Percentiles rank a stretch among this genome's conserved stretches.
Evolutionary conservation across 495 filamentous ascomycete genomes (phyloP).

Genomic region (Podospora bellae-mahoneyi): DNA sequence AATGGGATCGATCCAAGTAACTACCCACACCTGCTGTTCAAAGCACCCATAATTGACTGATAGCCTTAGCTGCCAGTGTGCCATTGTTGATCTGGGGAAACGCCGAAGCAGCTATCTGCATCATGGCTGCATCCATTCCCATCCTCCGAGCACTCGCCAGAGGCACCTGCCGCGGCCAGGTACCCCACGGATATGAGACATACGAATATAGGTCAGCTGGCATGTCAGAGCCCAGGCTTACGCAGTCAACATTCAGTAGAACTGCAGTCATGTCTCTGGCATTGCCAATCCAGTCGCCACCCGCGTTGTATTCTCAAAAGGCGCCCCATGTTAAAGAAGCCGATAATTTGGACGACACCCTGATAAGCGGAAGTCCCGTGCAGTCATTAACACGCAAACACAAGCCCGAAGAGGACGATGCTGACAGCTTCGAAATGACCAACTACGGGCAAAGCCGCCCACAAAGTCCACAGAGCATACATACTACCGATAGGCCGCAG

Average conservation of each 20-base stretch:
- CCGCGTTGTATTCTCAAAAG: background rate
- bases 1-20: constrained; percentile 14
- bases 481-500: background rate
- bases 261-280: background rate
- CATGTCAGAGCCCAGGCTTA: constrained; percentile 20
- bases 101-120: constrained; percentile 36
- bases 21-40: background rate
- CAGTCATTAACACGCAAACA: background rate
- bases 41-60: background rate
- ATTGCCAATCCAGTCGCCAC: constrained; percentile 3
- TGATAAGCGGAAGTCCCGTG: constrained; percentile 15
- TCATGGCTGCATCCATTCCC: constrained; percentile 39
- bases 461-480: constrained; percentile 12
- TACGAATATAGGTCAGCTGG: constrained; percentile 13
- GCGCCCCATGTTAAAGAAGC: background rate
- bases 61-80: constrained; percentile 21
- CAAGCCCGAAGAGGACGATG: constrained; percentile 15
- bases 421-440: constrained; percentile 27
- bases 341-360: constrained; percentile 14
- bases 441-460: constrained; percentile 19
- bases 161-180: constrained; percentile 8
- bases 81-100: constrained; percentile 26
- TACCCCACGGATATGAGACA: constrained; percentile 20
- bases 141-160: constrained; percentile 34
- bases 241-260: background rate